Evolutionary conservation across 352 stramenopile genomes (phyloP).

Genomic region (Globisporangium echinulatum): DNA sequence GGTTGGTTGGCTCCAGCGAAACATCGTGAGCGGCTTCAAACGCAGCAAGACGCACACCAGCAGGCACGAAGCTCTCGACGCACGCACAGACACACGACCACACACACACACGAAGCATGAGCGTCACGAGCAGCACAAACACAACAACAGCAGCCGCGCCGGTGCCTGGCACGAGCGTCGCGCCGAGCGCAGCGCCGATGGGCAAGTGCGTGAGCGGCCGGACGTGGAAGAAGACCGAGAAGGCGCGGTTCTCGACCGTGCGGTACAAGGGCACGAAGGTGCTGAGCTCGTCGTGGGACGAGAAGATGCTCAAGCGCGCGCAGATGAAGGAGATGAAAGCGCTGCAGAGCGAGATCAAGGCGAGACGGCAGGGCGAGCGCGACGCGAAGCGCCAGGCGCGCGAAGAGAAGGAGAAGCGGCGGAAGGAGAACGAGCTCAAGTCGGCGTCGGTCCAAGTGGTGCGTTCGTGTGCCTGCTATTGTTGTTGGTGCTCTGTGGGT

Average conservation of each 20-base stretch:
- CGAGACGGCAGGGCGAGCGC: constrained; percentile 57
- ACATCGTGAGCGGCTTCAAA: background rate
- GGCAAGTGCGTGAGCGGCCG: constrained; percentile 69
- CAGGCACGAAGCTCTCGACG: no score
- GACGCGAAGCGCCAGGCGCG: constrained; percentile 67
- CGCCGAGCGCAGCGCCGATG: constrained; percentile 26
- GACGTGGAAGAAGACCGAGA: constrained; percentile 83
- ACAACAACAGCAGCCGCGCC: constrained; percentile 4
- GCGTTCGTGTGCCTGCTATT: constrained; percentile 18
- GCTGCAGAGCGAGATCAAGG: constrained; percentile 77
- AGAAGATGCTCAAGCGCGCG: constrained; percentile 74
- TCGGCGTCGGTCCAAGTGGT: constrained; percentile 83
- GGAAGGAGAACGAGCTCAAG: constrained; percentile 89
- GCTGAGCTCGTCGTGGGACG: constrained; percentile 84
- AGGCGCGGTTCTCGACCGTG: constrained; percentile 65
- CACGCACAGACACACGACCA: background rate
- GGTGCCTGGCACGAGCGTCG: constrained; percentile 8
- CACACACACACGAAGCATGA: constrained; percentile 1
- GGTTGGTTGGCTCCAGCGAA: background rate
- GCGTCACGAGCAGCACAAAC: constrained; percentile 16
- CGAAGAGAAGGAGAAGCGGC: constrained; percentile 84
- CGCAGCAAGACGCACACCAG: background rate
- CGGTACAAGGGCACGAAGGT: constrained; percentile 71
- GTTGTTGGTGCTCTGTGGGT: constrained; percentile 10
- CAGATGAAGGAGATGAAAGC: constrained; percentile 83